Evolutionary conservation across 192 early-diverging fungal species (phyloP), one percentile per base, ranked within the genome.

Genomic region (Anaeromyces robustus): DNA sequence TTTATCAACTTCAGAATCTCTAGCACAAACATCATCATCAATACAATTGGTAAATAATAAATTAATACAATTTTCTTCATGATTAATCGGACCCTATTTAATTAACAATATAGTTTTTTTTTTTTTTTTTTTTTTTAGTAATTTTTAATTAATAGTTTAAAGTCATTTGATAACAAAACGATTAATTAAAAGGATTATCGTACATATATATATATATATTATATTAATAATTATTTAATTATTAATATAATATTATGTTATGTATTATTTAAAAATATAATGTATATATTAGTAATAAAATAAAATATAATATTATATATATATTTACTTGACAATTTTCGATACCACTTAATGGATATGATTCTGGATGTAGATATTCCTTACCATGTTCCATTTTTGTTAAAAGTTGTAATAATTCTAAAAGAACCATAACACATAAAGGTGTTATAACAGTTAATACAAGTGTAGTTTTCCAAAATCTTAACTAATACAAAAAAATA

Each of bases 311-410:
- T 16, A 41, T 12, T 41, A 41, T 41, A 13, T 14, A 1, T 1
- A 14, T 14, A 18, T 16, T 13, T 37, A 31, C 80, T 78, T 81
- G 34, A 79, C 88, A 89, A 28, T 41, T 80, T 30, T 81, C 78
- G 68, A 89, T 82, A 13, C 87, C 87, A 22, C 82, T 79, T 37
- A 89, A 81, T 19, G 80, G 29, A 84, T 87, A 89, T 30, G 86
- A 41, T 29, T 41, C 30, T 28, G 87, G 87, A 79, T 91, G 89
- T 22, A 22, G 4, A 22, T 22, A 4, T 52, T 52, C 43, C 22
- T 52, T 52, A 22, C 43, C 43, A 52, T 52, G 16, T 22, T 52
- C 18, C 18, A 16, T 4, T 22, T 16, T 19, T 22, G 43, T 19
- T 52, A 52, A 52, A 22, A 52, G 19, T 52, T 52, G 43, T 22